Conservation (phyloP, 805 yeast genomes). For the Priceomyces haplophilus region DNA sequence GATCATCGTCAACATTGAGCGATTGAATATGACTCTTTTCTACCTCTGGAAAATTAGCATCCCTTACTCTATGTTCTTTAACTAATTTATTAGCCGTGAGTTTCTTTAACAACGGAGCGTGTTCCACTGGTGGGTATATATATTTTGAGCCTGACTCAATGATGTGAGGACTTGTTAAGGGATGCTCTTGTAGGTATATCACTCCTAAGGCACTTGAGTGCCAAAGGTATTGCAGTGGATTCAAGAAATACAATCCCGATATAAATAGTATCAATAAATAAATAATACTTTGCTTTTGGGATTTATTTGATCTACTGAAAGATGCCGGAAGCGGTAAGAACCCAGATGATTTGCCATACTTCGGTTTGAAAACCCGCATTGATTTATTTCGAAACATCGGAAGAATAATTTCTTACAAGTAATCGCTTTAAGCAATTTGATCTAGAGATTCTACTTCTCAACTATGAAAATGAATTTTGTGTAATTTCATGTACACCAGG, state of each 20-base stretch:
- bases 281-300: conserved; percentile 15
- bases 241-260: conserved; percentile 19
- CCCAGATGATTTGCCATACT: conserved; percentile 17
- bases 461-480: conserved; percentile 3
- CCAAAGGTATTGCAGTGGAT: conserved; percentile 16
- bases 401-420: no score
- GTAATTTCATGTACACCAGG: conserved; percentile 4
- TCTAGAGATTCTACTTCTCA: not conserved
- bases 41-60: conserved; percentile 39
- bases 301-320: conserved; percentile 15
- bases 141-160: conserved; percentile 49
- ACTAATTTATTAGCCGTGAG: conserved; percentile 53
- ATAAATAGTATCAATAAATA: conserved; percentile 13
- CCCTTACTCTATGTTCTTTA: conserved; percentile 44
- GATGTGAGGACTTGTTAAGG: conserved; percentile 27
- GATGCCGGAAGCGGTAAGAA: conserved; percentile 31
- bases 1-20: conserved; percentile 44
- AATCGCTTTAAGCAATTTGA: no score
- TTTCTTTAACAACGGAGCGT: conserved; percentile 59
- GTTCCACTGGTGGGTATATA: conserved; percentile 74
- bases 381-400: conserved; percentile 7
- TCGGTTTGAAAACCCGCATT: conserved; percentile 26
- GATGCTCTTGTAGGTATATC: conserved; percentile 31
- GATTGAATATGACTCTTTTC: conserved; percentile 35
- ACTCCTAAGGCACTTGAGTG: conserved; percentile 4